Percentiles rank a stretch among this genome's conserved stretches.
These are phyloP conservation scores for Suhomyces choctaworum DNA, from an alignment of 1,139 yeast genomes.

Conservation along the genomic window DNA sequence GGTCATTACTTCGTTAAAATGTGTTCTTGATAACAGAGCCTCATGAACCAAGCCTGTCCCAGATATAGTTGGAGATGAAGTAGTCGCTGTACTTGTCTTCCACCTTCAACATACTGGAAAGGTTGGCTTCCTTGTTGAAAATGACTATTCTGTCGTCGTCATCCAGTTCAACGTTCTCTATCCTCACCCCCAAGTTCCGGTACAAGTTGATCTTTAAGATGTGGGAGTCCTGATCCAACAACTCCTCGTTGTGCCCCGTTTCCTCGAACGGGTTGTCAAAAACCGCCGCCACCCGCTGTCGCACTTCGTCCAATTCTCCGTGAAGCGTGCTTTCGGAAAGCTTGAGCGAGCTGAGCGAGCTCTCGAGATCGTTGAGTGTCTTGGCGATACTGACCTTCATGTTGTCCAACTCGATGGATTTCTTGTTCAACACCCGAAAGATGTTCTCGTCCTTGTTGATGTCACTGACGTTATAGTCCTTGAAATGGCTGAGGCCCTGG, in stretches of 20 bases:
- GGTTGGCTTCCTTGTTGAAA: conserved; percentile 48
- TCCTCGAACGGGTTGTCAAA: conserved; percentile 18
- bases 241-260: conserved; percentile 19
- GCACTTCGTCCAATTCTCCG: conserved; percentile 28
- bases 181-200: conserved; percentile 45
- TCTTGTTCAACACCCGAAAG: conserved; percentile 28
- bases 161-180: conserved; percentile 26
- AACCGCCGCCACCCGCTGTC: conserved; percentile 24
- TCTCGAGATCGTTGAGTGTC: conserved; percentile 56
- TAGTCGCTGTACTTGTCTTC: conserved; percentile 62
- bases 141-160: conserved; percentile 43
- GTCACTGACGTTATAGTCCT: conserved; percentile 9
- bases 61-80: conserved; percentile 66
- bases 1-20: not conserved
- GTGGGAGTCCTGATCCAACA: conserved; percentile 33
- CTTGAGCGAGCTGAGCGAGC: conserved; percentile 48
- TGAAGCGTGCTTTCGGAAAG: conserved; percentile 44
- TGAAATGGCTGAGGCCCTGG: conserved; percentile 14
- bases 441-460: conserved; percentile 21
- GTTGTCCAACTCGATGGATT: conserved; percentile 44
- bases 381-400: conserved; percentile 57
- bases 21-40: too few relatives aligned
- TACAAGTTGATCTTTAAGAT: conserved; percentile 46
- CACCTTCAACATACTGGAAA: conserved; percentile 53
- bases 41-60: conserved; percentile 67